These are phyloP conservation scores for Stereum hirsutum DNA, from an alignment of 1,284 basidiomycete species.

Conservation along the genomic window DNA sequence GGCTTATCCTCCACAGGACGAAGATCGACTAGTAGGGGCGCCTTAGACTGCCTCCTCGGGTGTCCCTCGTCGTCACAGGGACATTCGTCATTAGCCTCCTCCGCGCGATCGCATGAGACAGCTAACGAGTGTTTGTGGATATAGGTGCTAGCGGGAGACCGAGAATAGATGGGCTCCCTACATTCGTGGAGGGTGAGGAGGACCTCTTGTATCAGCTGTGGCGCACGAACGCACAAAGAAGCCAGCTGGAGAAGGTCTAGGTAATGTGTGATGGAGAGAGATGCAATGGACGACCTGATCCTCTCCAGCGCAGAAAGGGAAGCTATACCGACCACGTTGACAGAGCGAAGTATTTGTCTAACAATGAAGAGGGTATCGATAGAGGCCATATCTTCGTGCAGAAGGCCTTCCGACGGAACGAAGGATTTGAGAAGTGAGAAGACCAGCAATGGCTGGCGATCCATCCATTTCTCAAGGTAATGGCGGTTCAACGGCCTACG, in stretches of 20 bases:
- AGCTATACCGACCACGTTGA: conserved; percentile 43
- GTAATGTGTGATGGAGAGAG: conserved; percentile 32
- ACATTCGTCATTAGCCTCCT: conserved; percentile 56
- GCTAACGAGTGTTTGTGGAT: conserved; percentile 44
- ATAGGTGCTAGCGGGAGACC: conserved; percentile 26
- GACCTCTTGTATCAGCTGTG: conserved; percentile 43
- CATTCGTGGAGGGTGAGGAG: conserved; percentile 49
- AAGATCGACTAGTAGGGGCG: conserved; percentile 30
- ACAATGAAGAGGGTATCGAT: conserved; percentile 29
- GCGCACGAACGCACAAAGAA: conserved; percentile 37
- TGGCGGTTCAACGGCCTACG: conserved; percentile 22
- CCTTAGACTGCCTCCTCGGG: conserved; percentile 28
- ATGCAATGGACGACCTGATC: conserved; percentile 30
- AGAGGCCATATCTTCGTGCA: conserved; percentile 22
- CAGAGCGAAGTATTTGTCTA: conserved; percentile 39
- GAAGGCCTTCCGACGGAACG: conserved; percentile 27
- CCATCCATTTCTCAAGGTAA: conserved; percentile 32
- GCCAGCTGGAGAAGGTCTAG: conserved; percentile 42
- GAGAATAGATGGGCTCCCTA: conserved; percentile 16
- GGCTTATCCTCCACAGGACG: conserved; percentile 23
- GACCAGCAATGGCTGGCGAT: conserved; percentile 38
- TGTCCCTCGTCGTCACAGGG: conserved; percentile 51
- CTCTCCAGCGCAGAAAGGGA: conserved; percentile 49
- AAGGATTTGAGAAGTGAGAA: conserved; percentile 41
- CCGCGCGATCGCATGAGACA: conserved; percentile 49